phyloP scores from a whole-genome alignment of 768 basidiomycete species.

The Mycena galericulata region DNA sequence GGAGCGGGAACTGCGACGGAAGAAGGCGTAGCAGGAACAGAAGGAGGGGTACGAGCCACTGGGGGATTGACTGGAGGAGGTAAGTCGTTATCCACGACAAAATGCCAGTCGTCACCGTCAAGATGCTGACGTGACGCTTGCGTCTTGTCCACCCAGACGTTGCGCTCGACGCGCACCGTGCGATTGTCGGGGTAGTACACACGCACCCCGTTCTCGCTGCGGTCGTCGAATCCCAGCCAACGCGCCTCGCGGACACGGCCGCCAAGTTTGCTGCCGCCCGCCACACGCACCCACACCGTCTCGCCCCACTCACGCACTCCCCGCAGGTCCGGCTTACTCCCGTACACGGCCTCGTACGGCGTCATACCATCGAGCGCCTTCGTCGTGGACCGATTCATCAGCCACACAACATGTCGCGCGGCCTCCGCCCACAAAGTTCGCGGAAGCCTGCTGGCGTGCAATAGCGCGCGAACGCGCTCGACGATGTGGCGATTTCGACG shows the following conservation, averaged over 20 bases:
- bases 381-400: slow-evolving; percentile 34
- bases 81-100: slow-evolving; percentile 13
- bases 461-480: slow-evolving; percentile 37
- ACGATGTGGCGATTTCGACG: slow-evolving; percentile 38
- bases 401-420: slow-evolving; percentile 31
- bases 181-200: slow-evolving; percentile 36
- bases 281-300: slow-evolving; percentile 10
- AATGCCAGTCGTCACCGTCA: slow-evolving; percentile 16
- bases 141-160: slow-evolving; percentile 12
- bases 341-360: slow-evolving; percentile 26
- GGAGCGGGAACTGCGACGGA: neutral
- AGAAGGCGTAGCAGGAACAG: neutral
- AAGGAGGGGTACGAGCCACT: neutral
- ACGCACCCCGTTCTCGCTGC: slow-evolving; percentile 22
- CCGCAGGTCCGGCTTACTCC: slow-evolving; percentile 32
- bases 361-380: slow-evolving; percentile 18
- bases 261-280: slow-evolving; percentile 10
- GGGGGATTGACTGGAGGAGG: slow-evolving; percentile 8
- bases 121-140: slow-evolving; percentile 12
- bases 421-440: slow-evolving; percentile 36
- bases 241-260: slow-evolving; percentile 12
- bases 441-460: slow-evolving; percentile 29
- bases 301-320: slow-evolving; percentile 13
- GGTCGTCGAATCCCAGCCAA: slow-evolving; percentile 22
- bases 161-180: slow-evolving; percentile 27